phyloP scores from a whole-genome alignment of 768 basidiomycete genomes.

The Melanogaster broomeanus region DNA sequence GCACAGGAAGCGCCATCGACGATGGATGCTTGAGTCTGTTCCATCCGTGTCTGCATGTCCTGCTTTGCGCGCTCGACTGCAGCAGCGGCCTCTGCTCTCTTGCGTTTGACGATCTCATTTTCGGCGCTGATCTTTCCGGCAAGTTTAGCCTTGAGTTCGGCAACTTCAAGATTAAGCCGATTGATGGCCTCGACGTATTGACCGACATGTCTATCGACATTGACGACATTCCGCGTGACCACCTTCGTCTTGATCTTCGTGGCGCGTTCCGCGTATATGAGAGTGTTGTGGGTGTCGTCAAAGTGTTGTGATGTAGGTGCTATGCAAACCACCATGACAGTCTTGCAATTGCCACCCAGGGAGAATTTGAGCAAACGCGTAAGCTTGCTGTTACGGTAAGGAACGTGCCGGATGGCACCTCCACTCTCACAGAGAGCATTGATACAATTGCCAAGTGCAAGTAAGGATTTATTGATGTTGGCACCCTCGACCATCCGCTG shows the following conservation, averaged over 20 bases:
- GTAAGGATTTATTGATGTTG: constrained; percentile 98
- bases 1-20: constrained; percentile 74
- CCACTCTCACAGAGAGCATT: constrained; percentile 97
- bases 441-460: constrained; percentile 97
- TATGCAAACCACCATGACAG: constrained; percentile 98
- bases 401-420: constrained; percentile 84
- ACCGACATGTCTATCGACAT: constrained; percentile 92
- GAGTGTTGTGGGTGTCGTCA: constrained; percentile 98
- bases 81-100: constrained; percentile 65
- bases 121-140: constrained; percentile 68
- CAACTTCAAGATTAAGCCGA: constrained; percentile 79
- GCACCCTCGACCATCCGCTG: constrained; percentile 98
- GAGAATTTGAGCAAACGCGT: constrained; percentile 97
- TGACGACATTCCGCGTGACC: constrained; percentile 91
- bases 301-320: constrained; percentile 95
- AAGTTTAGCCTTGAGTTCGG: constrained; percentile 83
- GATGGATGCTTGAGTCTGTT: constrained; percentile 71
- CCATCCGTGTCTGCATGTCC: constrained; percentile 71
- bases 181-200: constrained; percentile 96
- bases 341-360: constrained; percentile 97
- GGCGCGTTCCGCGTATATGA: constrained; percentile 95
- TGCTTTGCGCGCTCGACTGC: constrained; percentile 75
- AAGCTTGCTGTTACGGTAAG: constrained; percentile 97
- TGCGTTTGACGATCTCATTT: constrained; percentile 62
- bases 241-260: constrained; percentile 99